Evolutionary conservation across 345 rosid species (phyloP).

Genomic region (Euphorbia peplus): DNA sequence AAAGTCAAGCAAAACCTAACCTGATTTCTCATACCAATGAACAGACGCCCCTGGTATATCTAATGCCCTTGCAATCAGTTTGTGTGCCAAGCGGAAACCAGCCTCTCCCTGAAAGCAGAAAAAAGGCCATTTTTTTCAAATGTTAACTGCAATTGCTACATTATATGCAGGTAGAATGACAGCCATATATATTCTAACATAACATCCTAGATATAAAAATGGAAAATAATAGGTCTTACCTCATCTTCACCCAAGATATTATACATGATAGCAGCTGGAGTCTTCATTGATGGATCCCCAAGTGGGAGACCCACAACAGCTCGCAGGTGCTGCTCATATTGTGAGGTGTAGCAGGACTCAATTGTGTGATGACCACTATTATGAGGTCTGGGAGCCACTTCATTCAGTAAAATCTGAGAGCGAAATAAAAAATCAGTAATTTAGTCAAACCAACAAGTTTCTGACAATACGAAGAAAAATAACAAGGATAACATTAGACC

Average conservation of each 20-base stretch:
- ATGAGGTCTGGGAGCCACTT: slow-evolving; percentile 98
- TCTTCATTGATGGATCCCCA: slow-evolving; percentile 96
- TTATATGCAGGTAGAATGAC: not conserved
- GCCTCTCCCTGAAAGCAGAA: slow-evolving; percentile 61
- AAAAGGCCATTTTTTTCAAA: slow-evolving; percentile 8
- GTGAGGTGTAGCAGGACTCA: slow-evolving; percentile 92
- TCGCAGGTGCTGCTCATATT: slow-evolving; percentile 86
- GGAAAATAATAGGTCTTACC: slow-evolving; percentile 29
- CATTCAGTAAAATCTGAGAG: slow-evolving; percentile 75
- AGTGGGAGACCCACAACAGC: slow-evolving; percentile 94
- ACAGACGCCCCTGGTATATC: slow-evolving; percentile 65
- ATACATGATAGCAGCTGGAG: slow-evolving; percentile 84
- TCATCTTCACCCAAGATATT: slow-evolving; percentile 91
- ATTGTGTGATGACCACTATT: slow-evolving; percentile 99
- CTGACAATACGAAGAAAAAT: slow-evolving; percentile 7
- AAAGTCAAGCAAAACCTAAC: slow-evolving; percentile 35
- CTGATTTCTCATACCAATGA: slow-evolving; percentile 99
- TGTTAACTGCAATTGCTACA: not conserved
- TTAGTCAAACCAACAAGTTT: slow-evolving; percentile 3
- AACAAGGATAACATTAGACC: slow-evolving; percentile 4
- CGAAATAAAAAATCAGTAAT: slow-evolving; percentile 3
- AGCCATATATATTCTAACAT: not conserved
- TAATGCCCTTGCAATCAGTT: slow-evolving; percentile 64
- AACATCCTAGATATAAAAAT: not conserved
- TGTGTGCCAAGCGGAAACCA: slow-evolving; percentile 68